Conservation (phyloP, 2,329 filamentous ascomycete genomes). For the Teratosphaeria destructans region DNA sequence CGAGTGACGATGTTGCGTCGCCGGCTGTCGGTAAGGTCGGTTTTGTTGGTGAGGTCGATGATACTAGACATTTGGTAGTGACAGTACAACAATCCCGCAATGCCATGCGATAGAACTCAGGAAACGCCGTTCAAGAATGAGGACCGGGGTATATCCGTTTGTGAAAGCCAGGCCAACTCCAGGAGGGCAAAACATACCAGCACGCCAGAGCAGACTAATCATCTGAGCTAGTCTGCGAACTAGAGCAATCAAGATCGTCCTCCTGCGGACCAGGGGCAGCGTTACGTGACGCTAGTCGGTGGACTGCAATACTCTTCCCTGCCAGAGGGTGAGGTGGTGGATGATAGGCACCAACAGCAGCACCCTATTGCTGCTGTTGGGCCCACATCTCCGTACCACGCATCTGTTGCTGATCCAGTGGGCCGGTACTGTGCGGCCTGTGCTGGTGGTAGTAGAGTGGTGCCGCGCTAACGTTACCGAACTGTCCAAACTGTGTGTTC, state of each 20-base stretch:
- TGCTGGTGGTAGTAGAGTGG: conserved; percentile 64
- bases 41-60: background rate
- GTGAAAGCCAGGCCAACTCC: conserved; percentile 15
- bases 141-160: conserved; percentile 13
- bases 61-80: background rate
- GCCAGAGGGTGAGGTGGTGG: background rate
- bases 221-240: background rate
- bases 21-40: background rate
- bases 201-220: background rate
- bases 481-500: conserved; percentile 34
- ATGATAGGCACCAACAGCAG: conserved; percentile 2
- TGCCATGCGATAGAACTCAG: background rate
- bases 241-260: background rate
- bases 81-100: background rate
- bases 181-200: background rate
- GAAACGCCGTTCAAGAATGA: conserved; percentile 11
- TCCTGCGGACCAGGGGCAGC: background rate
- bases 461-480: conserved; percentile 49
- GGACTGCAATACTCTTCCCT: background rate
- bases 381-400: conserved; percentile 47
- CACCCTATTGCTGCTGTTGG: conserved; percentile 29
- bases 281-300: background rate
- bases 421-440: conserved; percentile 61
- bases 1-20: background rate
- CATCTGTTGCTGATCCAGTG: conserved; percentile 48